Evolutionary conservation across 2,329 filamentous ascomycete species (phyloP).

Genomic region (Elsinoe batatas): DNA sequence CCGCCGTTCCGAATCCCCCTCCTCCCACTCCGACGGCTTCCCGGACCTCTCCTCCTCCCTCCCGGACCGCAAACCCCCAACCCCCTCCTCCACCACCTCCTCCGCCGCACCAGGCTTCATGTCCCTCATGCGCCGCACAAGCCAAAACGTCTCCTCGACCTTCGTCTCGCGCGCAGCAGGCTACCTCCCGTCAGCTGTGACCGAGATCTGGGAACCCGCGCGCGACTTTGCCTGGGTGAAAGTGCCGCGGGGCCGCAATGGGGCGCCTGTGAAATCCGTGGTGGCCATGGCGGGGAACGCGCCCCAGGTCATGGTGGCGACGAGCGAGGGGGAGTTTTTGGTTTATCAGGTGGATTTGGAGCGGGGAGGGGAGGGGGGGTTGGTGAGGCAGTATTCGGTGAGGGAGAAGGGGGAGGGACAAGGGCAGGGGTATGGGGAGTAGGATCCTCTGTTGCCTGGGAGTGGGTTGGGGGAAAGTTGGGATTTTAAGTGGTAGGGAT

Average conservation of each 20-base stretch:
- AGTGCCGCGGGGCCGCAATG: conserved; percentile 55
- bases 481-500: neutral
- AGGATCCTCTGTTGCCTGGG: neutral
- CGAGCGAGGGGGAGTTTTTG: conserved; percentile 88
- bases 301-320: conserved; percentile 96
- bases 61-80: conserved; percentile 32
- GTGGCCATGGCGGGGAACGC: conserved; percentile 93
- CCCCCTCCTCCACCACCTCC: conserved; percentile 41
- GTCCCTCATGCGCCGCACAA: conserved; percentile 86
- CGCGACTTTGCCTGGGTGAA: conserved; percentile 96
- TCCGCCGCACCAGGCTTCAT: conserved; percentile 53
- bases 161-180: conserved; percentile 83
- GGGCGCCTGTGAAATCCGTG: conserved; percentile 65
- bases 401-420: neutral
- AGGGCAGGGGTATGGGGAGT: neutral
- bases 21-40: conserved; percentile 10
- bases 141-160: conserved; percentile 81
- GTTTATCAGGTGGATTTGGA: conserved; percentile 94
- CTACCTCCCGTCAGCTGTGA: conserved; percentile 85
- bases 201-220: conserved; percentile 94
- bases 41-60: conserved; percentile 14
- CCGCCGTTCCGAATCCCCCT: conserved; percentile 16
- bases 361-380: conserved; percentile 80
- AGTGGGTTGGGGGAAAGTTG: neutral
- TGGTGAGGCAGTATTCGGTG: conserved; percentile 63